Evolutionary conservation across 163 green algal genomes (phyloP).

Genomic region (Prototheca cutis): DNA sequence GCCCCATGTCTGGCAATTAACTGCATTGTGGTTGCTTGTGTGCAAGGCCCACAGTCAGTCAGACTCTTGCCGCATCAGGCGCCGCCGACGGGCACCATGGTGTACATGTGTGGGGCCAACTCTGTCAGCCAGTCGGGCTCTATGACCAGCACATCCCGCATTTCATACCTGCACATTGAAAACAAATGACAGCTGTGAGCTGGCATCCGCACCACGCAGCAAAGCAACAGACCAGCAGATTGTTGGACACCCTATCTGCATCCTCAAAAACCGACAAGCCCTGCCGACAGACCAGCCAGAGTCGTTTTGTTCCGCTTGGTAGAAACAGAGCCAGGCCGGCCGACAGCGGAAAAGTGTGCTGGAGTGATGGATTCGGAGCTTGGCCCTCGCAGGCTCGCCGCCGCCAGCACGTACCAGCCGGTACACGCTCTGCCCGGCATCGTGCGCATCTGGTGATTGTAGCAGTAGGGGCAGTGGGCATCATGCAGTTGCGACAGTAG

Average conservation of each 20-base stretch:
- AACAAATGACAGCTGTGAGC: too few species aligned
- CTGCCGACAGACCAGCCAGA: conserved; percentile 11
- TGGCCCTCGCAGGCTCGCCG: conserved; percentile 10
- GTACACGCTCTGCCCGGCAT: conserved; percentile 43
- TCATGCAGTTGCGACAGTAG: too few species aligned
- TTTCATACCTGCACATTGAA: conserved; percentile 73
- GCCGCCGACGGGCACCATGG: neutral
- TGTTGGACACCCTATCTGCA: too few species aligned
- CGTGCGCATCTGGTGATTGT: conserved; percentile 10
- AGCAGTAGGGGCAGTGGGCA: too few species aligned
- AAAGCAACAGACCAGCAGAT: too few species aligned
- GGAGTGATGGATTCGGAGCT: conserved; percentile 64
- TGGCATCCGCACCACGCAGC: too few species aligned
- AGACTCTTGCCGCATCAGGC: too few species aligned
- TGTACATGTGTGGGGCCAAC: conserved; percentile 60
- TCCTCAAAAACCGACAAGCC: too few species aligned
- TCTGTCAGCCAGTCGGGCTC: conserved; percentile 72
- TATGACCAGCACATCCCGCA: conserved; percentile 70
- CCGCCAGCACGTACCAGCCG: conserved; percentile 46
- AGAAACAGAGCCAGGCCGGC: conserved; percentile 69
- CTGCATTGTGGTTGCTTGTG: too few species aligned
- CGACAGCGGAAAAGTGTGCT: conserved; percentile 61
- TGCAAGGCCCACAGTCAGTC: too few species aligned
- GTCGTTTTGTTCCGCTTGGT: conserved; percentile 41
- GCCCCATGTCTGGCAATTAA: too few species aligned